Base-by-base conservation (phyloP, 1,139 yeast species). In the Saccharomyces hybrid region DNA sequence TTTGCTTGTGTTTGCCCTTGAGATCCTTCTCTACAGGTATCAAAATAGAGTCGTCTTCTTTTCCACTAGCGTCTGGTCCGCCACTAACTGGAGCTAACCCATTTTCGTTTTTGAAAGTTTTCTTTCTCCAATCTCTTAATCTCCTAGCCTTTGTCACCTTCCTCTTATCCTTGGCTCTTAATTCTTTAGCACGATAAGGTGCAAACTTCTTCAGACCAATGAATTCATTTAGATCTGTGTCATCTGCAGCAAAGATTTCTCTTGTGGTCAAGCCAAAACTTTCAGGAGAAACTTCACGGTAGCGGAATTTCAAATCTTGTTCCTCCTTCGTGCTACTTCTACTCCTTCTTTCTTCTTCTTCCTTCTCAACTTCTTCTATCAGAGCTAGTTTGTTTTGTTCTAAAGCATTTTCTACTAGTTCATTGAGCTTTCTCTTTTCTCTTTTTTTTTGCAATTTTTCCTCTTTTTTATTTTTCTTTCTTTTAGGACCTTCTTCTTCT, bases 271-370 rank as follows among this genome's bases (percentile, higher is more conserved):
- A 78, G 7, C 98, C 98, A 72, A 82, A 95, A 9, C 91, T 74
- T 65, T 95, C 99, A 3, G 99, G 98, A 0, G 96, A 90, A 3
- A 93, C 98, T 64, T 90, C 96, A 63, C 98, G 81, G 69, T 95
- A 95, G 64, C 83, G 84, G 77, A 93, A 93, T 55, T 76, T 79
- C 49, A 80, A 62, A 16, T 74, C 78, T 27, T 72, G 77, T 2
- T 71, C 72, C 14, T 73, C 71, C 50, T 73, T 62, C 50, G 70
- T 57, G 72, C 71, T 65, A 1, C 73, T 66, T 58, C 76, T 73
- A 44, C 65, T 57, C 49, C 61, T 46, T 77, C 81, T 65, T 53
- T 84, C 76, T 64, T 83, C 88, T 61, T 85, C 85, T 50, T 75
- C 78, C 56, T 80, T 83, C 31, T 81, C 81, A 53, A 86, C 85